Conservation (phyloP, 805 yeast genomes). For the Suhomyces prunicola region DNA sequence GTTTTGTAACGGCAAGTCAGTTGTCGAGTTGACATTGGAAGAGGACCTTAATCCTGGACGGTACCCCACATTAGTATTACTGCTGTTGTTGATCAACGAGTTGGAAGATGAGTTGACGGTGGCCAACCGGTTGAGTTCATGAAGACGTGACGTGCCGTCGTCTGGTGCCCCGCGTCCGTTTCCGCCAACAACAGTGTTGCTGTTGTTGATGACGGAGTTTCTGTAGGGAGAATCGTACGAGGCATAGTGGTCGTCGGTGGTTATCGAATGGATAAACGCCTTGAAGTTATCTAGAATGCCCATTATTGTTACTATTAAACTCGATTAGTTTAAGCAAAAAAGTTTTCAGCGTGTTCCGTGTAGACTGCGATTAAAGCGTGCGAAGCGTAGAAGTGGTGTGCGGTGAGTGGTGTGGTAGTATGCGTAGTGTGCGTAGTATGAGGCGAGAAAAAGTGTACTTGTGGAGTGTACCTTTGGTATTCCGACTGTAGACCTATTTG, state of each 20-base stretch:
- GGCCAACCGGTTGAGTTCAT: conserved; percentile 30
- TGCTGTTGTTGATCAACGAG: conserved; percentile 22
- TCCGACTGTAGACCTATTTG: not conserved
- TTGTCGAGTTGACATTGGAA: conserved; percentile 32
- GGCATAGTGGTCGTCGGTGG: conserved; percentile 60
- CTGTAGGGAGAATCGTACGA: conserved; percentile 43
- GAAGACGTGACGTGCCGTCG: conserved; percentile 31
- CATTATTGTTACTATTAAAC: conserved; percentile 11
- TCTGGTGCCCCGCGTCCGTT: conserved; percentile 10
- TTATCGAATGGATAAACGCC: conserved; percentile 44
- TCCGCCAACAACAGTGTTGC: conserved; percentile 8
- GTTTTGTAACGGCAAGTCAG: conserved; percentile 44
- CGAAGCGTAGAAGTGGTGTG: too few species aligned
- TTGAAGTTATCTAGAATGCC: conserved; percentile 29
- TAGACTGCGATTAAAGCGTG: too few species aligned
- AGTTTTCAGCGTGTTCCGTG: not conserved
- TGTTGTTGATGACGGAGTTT: conserved; percentile 16
- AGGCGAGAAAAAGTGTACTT: not conserved
- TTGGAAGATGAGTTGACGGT: conserved; percentile 24
- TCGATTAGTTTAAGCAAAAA: not conserved
- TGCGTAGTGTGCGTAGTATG: not conserved
- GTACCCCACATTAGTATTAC: conserved; percentile 27
- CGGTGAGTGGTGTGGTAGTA: too few species aligned
- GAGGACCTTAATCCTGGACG: conserved; percentile 46
- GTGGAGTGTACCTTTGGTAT: not conserved